Percentiles rank a stretch among this genome's conserved stretches.
phyloP scores from a whole-genome alignment of 331 rosid species.

The Telfairia occidentalis region DNA sequence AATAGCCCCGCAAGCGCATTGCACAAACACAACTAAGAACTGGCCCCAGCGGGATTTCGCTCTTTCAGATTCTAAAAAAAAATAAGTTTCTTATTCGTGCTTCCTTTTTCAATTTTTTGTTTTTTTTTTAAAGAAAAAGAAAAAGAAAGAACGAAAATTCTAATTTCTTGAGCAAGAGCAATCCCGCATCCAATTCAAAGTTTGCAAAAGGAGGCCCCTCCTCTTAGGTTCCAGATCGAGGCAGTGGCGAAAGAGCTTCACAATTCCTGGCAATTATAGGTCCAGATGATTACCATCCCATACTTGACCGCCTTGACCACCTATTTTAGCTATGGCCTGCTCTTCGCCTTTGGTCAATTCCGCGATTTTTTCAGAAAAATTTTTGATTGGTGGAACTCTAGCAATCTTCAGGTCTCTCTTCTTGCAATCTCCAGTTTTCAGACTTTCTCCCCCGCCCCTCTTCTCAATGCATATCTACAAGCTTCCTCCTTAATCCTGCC shows the following conservation, averaged over 20 bases:
- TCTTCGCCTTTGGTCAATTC: conserved; percentile 64
- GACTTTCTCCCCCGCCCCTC: background rate
- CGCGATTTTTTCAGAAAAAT: conserved; percentile 59
- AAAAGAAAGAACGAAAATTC: background rate
- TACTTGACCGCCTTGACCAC: conserved; percentile 66
- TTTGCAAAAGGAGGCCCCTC: background rate
- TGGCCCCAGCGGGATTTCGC: background rate
- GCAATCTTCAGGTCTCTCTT: conserved; percentile 46
- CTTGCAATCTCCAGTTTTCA: background rate
- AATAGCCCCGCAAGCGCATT: too few species aligned
- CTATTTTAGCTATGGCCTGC: conserved; percentile 72
- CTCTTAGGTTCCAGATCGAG: conserved; percentile 15
- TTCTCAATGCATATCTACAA: background rate
- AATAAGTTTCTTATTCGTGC: background rate
- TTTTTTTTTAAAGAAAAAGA: too few species aligned
- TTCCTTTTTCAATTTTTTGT: background rate
- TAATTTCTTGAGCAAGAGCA: background rate
- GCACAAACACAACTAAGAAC: too few species aligned
- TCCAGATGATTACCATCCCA: conserved; percentile 54
- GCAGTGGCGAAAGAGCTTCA: conserved; percentile 16
- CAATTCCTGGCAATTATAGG: conserved; percentile 5
- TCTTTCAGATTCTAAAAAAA: background rate
- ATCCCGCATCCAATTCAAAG: background rate
- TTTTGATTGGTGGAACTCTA: conserved; percentile 38
- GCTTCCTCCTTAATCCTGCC: background rate